Conservation (phyloP, 2,329 filamentous ascomycete genomes). For the Colletotrichum tropicicola region DNA sequence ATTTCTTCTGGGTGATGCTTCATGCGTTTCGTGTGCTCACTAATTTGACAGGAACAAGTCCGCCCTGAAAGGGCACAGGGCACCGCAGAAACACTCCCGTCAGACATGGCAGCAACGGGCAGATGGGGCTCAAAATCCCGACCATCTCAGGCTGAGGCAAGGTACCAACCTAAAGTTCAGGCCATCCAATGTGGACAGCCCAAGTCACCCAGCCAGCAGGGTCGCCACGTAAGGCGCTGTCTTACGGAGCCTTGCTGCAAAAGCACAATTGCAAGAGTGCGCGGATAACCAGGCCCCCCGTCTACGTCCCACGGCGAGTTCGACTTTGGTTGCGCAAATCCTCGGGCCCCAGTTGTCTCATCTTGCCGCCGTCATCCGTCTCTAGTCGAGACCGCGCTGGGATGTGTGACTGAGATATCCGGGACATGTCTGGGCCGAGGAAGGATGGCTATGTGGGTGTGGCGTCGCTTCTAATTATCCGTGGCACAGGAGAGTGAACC, state of each 20-base stretch:
- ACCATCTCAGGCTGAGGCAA: constrained; percentile 16
- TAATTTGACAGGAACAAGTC: background rate
- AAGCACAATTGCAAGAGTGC: background rate
- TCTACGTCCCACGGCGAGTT: background rate
- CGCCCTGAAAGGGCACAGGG: background rate
- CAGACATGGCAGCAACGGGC: background rate
- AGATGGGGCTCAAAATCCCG: constrained; percentile 2
- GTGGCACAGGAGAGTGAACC: too few species aligned
- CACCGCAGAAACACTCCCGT: background rate
- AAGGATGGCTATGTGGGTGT: too few species aligned
- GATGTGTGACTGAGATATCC: background rate
- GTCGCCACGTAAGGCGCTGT: background rate
- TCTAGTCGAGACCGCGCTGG: background rate
- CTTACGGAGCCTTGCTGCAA: background rate
- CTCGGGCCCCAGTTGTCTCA: background rate
- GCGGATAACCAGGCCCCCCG: background rate
- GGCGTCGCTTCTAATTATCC: too few species aligned
- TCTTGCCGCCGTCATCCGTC: background rate
- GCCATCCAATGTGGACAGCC: constrained; percentile 15
- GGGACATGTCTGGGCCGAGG: background rate
- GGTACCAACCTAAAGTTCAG: constrained; percentile 23
- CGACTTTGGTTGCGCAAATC: background rate
- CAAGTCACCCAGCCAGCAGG: background rate
- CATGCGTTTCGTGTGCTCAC: background rate
- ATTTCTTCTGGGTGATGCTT: background rate